These are phyloP conservation scores for Starmera dryadoides DNA, from an alignment of 805 yeast genomes.

Conservation along the genomic window DNA sequence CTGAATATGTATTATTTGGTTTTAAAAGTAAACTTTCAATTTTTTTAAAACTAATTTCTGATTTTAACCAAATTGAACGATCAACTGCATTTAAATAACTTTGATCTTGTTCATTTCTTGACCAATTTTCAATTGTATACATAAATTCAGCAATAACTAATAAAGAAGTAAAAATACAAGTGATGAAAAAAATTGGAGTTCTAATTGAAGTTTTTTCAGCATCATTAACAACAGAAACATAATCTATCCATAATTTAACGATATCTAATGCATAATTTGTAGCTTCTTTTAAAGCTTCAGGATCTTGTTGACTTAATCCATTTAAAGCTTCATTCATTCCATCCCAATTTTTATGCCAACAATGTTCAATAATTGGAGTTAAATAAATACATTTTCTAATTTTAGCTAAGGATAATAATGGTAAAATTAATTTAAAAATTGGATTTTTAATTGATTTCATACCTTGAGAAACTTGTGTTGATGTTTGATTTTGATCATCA, in stretches of 20 bases:
- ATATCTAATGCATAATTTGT: slow-evolving; percentile 50
- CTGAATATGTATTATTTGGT: slow-evolving; percentile 49
- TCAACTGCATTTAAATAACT: slow-evolving; percentile 37
- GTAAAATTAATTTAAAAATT: slow-evolving; percentile 56
- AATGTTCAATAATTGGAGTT: slow-evolving; percentile 51
- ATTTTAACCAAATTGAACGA: slow-evolving; percentile 56
- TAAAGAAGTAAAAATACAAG: slow-evolving; percentile 59
- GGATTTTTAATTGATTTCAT: slow-evolving; percentile 35
- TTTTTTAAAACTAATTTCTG: slow-evolving; percentile 51
- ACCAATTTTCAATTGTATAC: slow-evolving; percentile 48
- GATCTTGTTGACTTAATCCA: slow-evolving; percentile 36
- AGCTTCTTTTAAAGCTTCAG: slow-evolving; percentile 60
- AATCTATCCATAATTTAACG: slow-evolving; percentile 64
- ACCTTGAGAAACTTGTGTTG: not conserved
- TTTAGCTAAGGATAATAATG: slow-evolving; percentile 59
- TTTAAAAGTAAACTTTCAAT: slow-evolving; percentile 53
- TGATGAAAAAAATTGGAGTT: slow-evolving; percentile 70
- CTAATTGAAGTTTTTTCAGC: slow-evolving; percentile 61
- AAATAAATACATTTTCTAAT: slow-evolving; percentile 56
- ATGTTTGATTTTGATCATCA: slow-evolving; percentile 29
- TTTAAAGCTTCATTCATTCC: slow-evolving; percentile 51
- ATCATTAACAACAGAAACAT: slow-evolving; percentile 57
- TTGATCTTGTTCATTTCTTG: slow-evolving; percentile 23
- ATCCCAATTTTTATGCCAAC: slow-evolving; percentile 63
- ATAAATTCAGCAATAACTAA: slow-evolving; percentile 58